These are phyloP conservation scores for Infundibulicybe gibba DNA, from an alignment of 768 basidiomycete genomes.

Conservation along the genomic window DNA sequence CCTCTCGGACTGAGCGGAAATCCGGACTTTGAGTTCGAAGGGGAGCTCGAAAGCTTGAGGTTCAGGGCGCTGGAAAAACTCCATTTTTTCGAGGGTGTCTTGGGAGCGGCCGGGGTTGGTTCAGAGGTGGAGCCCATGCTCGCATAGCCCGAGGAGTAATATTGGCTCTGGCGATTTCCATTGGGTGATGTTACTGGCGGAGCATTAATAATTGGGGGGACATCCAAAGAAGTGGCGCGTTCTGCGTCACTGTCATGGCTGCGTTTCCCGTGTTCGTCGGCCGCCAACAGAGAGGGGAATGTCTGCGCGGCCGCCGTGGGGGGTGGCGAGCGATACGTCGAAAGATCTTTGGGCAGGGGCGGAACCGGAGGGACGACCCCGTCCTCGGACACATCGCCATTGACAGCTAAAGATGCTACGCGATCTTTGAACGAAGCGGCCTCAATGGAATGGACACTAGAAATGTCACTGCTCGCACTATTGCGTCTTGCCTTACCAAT, in stretches of 20 bases:
- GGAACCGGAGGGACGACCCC: constrained; percentile 87
- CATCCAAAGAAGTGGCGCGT: constrained; percentile 48
- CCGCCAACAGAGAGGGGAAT: constrained; percentile 40
- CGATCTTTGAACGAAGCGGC: constrained; percentile 63
- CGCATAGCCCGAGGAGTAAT: constrained; percentile 28
- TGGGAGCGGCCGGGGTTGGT: constrained; percentile 44
- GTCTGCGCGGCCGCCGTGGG: constrained; percentile 50
- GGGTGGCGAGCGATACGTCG: constrained; percentile 71
- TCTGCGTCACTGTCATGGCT: constrained; percentile 44
- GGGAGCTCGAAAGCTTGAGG: constrained; percentile 65
- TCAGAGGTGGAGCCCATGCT: constrained; percentile 38
- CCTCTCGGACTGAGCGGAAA: constrained; percentile 68
- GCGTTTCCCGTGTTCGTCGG: constrained; percentile 39
- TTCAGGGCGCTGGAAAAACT: constrained; percentile 87
- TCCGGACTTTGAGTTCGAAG: constrained; percentile 50
- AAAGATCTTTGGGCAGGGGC: constrained; percentile 86
- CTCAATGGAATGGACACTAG: constrained; percentile 71
- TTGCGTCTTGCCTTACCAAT: constrained; percentile 67
- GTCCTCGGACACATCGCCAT: constrained; percentile 59
- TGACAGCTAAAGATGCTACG: constrained; percentile 53
- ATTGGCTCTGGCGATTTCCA: constrained; percentile 34
- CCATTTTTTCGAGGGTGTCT: constrained; percentile 95
- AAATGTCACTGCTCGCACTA: constrained; percentile 84
- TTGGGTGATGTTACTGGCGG: constrained; percentile 24
- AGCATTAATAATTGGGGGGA: constrained; percentile 35